These are phyloP conservation scores for Talaromyces wortmannii DNA, from an alignment of 495 filamentous ascomycete genomes.

Conservation along the genomic window DNA sequence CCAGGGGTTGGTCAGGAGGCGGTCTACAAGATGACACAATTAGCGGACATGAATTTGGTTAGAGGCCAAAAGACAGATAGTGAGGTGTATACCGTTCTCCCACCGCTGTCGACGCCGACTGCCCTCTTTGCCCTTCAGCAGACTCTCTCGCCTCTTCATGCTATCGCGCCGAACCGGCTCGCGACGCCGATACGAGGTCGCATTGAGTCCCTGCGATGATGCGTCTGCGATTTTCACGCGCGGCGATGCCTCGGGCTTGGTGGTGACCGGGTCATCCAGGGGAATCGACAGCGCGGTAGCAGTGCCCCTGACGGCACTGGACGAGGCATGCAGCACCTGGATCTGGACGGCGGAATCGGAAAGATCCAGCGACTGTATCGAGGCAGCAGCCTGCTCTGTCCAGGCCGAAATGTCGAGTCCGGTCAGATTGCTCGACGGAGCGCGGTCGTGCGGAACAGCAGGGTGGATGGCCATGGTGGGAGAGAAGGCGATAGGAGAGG, in stretches of 20 bases:
- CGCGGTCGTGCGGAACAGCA: constrained; percentile 14
- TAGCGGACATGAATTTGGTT: not conserved
- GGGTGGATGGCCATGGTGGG: constrained; percentile 37
- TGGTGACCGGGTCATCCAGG: constrained; percentile 34
- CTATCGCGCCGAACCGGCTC: constrained; percentile 52
- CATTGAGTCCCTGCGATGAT: constrained; percentile 9
- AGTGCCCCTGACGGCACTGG: constrained; percentile 25
- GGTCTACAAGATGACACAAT: constrained; percentile 48
- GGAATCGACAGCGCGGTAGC: constrained; percentile 42
- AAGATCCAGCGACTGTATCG: constrained; percentile 33
- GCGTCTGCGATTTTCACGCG: constrained; percentile 15
- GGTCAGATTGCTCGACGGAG: constrained; percentile 22
- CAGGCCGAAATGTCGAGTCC: constrained; percentile 42
- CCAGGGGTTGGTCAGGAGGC: constrained; percentile 78
- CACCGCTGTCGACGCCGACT: constrained; percentile 78
- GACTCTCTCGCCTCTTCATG: constrained; percentile 62
- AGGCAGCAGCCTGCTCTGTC: constrained; percentile 43
- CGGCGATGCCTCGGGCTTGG: constrained; percentile 7
- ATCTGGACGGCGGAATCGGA: constrained; percentile 18
- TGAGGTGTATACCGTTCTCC: constrained; percentile 75
- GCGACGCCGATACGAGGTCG: constrained; percentile 32
- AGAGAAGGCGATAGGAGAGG: not conserved
- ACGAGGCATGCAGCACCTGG: constrained; percentile 11
- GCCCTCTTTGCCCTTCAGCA: constrained; percentile 92
- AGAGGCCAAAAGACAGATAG: not conserved